These are phyloP conservation scores for Kwoniella sp. DNA, from an alignment of 768 basidiomycete genomes.

Conservation along the genomic window DNA sequence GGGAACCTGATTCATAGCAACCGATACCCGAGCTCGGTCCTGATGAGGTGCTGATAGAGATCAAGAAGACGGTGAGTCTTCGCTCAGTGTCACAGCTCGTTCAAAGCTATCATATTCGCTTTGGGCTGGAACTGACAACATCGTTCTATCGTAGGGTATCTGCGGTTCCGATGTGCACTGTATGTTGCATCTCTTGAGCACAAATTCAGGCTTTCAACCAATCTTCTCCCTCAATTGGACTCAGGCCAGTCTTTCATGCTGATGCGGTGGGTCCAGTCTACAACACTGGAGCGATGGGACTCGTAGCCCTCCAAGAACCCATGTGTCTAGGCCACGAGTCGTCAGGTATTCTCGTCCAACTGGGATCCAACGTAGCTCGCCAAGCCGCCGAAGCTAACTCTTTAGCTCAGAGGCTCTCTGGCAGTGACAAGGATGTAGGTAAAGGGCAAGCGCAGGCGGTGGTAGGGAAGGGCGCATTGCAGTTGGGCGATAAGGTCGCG, in stretches of 20 bases:
- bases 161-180: slow-evolving; percentile 72
- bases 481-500: slow-evolving; percentile 83
- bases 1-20: slow-evolving; percentile 27
- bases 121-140: background rate
- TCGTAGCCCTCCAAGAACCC: slow-evolving; percentile 32
- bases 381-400: slow-evolving; percentile 32
- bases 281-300: slow-evolving; percentile 71
- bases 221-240: no score
- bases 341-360: slow-evolving; percentile 69
- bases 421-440: slow-evolving; percentile 45
- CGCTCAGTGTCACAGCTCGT: background rate
- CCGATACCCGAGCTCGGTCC: slow-evolving; percentile 58
- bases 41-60: slow-evolving; percentile 80
- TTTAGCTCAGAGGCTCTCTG: slow-evolving; percentile 11
- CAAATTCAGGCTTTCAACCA: background rate
- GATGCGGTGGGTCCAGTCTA: slow-evolving; percentile 73
- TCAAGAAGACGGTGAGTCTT: slow-evolving; percentile 80
- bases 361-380: slow-evolving; percentile 45
- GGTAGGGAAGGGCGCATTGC: slow-evolving; percentile 60
- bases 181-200: slow-evolving; percentile 56
- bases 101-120: slow-evolving; percentile 7
- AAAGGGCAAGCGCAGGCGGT: slow-evolving; percentile 57
- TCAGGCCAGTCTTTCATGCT: no score
- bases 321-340: slow-evolving; percentile 95
- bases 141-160: slow-evolving; percentile 62